Conservation (phyloP, 148 eudicot genomes). For the Persicaria maculosa region DNA sequence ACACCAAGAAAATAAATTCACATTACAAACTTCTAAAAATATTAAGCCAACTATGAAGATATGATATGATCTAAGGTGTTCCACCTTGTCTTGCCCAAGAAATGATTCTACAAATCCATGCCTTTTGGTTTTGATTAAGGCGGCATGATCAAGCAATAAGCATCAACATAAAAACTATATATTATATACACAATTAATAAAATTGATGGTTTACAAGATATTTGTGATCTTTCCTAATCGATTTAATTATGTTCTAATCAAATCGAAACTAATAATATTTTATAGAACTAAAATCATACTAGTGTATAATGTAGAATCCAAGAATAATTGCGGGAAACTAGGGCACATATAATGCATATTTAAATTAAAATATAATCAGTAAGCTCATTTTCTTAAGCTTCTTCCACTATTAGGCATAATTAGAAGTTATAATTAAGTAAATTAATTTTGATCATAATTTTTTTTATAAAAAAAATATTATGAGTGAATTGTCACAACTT, state of each 20-base stretch:
- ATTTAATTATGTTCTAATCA: background rate
- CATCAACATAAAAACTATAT: background rate
- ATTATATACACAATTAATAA: background rate
- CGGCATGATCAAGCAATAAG: background rate
- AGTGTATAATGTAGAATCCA: background rate
- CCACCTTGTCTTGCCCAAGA: background rate
- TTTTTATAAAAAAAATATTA: background rate
- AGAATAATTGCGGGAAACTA: background rate
- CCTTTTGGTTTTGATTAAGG: background rate
- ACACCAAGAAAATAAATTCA: background rate
- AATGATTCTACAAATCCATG: slow-evolving; percentile 3
- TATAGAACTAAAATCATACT: background rate
- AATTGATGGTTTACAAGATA: slow-evolving; percentile 1
- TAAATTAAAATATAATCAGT: background rate
- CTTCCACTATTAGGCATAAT: too few species aligned
- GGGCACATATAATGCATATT: background rate
- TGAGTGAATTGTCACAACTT: slow-evolving; percentile 8
- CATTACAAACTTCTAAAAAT: background rate
- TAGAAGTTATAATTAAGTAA: too few species aligned
- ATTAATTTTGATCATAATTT: background rate
- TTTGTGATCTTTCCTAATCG: slow-evolving; percentile 1
- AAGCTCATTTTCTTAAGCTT: background rate
- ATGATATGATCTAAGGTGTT: background rate
- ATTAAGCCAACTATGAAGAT: slow-evolving; percentile 5
- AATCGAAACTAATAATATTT: background rate